Conservation (phyloP, 345 rosid species). For the Brassica napus region DNA sequence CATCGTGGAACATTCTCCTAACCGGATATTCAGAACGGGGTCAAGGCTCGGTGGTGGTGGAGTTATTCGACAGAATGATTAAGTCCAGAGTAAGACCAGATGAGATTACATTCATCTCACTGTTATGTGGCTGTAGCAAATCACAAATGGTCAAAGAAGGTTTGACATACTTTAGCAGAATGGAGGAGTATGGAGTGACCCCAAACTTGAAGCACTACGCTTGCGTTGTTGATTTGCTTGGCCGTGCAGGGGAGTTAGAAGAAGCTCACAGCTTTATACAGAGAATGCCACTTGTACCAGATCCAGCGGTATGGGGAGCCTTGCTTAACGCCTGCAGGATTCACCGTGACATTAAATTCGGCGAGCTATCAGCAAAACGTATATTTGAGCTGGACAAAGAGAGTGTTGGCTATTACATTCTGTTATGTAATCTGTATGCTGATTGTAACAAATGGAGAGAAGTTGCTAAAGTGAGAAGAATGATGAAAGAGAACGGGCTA, state of each 20-base stretch:
- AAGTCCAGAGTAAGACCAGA: slow-evolving; percentile 61
- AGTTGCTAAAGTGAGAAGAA: slow-evolving; percentile 62
- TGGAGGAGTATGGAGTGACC: slow-evolving; percentile 57
- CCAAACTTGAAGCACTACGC: slow-evolving; percentile 82
- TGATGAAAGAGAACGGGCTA: slow-evolving; percentile 65
- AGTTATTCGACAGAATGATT: slow-evolving; percentile 63
- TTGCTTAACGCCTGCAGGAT: slow-evolving; percentile 76
- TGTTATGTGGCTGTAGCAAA: slow-evolving; percentile 78
- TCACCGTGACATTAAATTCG: slow-evolving; percentile 54
- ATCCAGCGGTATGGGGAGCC: slow-evolving; percentile 88
- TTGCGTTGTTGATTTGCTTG: slow-evolving; percentile 83
- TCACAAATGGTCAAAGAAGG: slow-evolving; percentile 75
- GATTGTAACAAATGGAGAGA: slow-evolving; percentile 67
- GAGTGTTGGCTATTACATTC: slow-evolving; percentile 70
- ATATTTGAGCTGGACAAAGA: slow-evolving; percentile 60
- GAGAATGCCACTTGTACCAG: slow-evolving; percentile 65
- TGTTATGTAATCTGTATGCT: slow-evolving; percentile 69
- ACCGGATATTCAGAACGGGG: slow-evolving; percentile 72
- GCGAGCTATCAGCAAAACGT: slow-evolving; percentile 61
- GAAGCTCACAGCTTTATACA: slow-evolving; percentile 63
- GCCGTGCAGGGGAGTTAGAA: slow-evolving; percentile 67
- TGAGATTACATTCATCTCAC: slow-evolving; percentile 68
- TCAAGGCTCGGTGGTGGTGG: slow-evolving; percentile 57
- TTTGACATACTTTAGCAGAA: slow-evolving; percentile 55
- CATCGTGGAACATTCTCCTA: slow-evolving; percentile 85